phyloP scores from a whole-genome alignment of 441 rosid species.

The Macaranga tanarius region DNA sequence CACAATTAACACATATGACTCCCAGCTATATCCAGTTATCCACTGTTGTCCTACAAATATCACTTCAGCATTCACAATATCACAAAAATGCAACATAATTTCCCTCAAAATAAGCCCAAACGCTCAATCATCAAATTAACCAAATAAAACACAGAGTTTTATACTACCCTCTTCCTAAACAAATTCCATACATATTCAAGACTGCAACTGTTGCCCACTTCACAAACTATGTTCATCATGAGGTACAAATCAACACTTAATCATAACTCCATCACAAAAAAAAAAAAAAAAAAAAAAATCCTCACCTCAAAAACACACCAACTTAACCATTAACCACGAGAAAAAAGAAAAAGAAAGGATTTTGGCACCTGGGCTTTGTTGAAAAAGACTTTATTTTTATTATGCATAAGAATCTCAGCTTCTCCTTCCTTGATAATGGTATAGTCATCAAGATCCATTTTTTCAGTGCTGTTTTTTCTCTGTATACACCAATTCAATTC shows the following conservation, averaged over 20 bases:
- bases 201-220: neutral
- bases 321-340: neutral
- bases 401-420: conserved; percentile 94
- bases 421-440: conserved; percentile 88
- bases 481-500: conserved; percentile 11
- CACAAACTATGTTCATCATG: neutral
- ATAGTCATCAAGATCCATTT: conserved; percentile 52
- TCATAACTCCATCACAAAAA: neutral
- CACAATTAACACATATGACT: neutral
- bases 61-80: neutral
- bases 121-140: neutral
- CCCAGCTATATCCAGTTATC: neutral
- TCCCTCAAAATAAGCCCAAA: neutral
- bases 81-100: neutral
- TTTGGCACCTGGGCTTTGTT: conserved; percentile 88
- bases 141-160: neutral
- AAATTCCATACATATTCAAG: neutral
- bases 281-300: neutral
- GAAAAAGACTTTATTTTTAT: conserved; percentile 87
- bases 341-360: conserved; percentile 16
- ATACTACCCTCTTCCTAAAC: neutral
- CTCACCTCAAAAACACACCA: neutral
- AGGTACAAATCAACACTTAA: neutral
- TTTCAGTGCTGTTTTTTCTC: conserved; percentile 27
- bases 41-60: neutral